Evolutionary conservation across 1,284 basidiomycete species (phyloP).

Genomic region (Cutaneotrichosporon sp.): DNA sequence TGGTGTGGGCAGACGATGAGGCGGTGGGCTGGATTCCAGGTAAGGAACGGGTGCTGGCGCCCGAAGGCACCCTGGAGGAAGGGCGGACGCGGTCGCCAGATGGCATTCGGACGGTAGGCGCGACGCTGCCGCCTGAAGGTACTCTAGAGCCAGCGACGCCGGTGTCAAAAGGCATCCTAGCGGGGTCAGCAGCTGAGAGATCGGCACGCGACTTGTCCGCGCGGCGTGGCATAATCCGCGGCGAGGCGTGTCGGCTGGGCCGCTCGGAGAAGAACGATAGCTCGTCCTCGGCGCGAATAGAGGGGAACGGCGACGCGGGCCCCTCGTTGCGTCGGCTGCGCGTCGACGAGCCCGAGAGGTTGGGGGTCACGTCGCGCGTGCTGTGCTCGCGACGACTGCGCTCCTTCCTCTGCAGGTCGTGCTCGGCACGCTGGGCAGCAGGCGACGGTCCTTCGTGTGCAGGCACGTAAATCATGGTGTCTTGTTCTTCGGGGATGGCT

Average conservation of each 20-base stretch:
- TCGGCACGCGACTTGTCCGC: background rate
- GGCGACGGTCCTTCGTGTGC: background rate
- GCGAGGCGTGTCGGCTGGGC: background rate
- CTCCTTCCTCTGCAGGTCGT: background rate
- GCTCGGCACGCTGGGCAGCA: conserved; percentile 7
- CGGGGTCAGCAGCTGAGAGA: background rate
- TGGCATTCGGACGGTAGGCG: background rate
- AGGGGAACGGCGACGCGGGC: conserved; percentile 68
- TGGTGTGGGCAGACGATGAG: background rate
- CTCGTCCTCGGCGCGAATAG: conserved; percentile 73
- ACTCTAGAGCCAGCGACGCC: background rate
- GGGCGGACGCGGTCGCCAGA: background rate
- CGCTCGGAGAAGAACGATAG: conserved; percentile 70
- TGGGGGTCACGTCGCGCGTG: background rate
- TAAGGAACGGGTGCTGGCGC: background rate
- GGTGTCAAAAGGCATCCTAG: background rate
- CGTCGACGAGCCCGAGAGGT: conserved; percentile 9
- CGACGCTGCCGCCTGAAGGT: background rate
- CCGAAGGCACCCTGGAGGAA: background rate
- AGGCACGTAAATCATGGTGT: background rate
- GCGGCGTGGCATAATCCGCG: background rate
- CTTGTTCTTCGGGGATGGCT: background rate
- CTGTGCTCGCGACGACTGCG: background rate
- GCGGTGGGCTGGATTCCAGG: background rate
- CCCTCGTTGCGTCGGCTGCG: conserved; percentile 24